phyloP scores from a whole-genome alignment of 2,329 filamentous ascomycete species.

The Didymella keratinophila region DNA sequence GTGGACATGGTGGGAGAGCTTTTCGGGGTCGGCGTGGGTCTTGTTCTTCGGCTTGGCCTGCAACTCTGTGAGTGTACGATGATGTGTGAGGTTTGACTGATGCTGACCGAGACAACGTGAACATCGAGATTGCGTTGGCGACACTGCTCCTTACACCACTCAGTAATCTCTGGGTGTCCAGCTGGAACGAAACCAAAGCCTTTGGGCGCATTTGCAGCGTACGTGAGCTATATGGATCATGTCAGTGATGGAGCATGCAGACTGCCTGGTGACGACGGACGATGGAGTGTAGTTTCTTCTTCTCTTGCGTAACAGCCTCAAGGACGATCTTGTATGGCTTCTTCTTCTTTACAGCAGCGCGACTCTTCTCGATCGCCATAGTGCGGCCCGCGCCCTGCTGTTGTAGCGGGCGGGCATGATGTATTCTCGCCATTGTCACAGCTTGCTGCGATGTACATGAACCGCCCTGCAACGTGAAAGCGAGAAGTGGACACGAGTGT shows the following conservation, averaged over 20 bases:
- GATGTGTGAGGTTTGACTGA: background rate
- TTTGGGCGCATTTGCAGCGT: constrained; percentile 61
- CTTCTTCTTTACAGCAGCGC: constrained; percentile 43
- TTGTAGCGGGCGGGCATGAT: constrained; percentile 32
- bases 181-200: constrained; percentile 70
- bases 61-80: constrained; percentile 21
- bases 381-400: constrained; percentile 30
- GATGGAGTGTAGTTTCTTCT: constrained; percentile 64
- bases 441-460: constrained; percentile 23
- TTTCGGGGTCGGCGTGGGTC: constrained; percentile 58
- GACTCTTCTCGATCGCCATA: constrained; percentile 33
- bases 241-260: constrained; percentile 42
- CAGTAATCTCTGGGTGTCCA: constrained; percentile 66
- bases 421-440: constrained; percentile 39
- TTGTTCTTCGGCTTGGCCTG: constrained; percentile 57
- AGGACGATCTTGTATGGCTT: constrained; percentile 66
- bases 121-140: constrained; percentile 62
- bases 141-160: constrained; percentile 65
- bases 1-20: constrained; percentile 67
- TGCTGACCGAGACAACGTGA: constrained; percentile 67
- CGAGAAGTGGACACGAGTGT: background rate
- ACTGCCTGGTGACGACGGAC: constrained; percentile 45
- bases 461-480: constrained; percentile 19
- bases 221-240: constrained; percentile 58
- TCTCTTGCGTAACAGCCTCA: constrained; percentile 65